Conservation (phyloP, 208 protist genomes). For the Herpetomonas samuelpessoai region DNA sequence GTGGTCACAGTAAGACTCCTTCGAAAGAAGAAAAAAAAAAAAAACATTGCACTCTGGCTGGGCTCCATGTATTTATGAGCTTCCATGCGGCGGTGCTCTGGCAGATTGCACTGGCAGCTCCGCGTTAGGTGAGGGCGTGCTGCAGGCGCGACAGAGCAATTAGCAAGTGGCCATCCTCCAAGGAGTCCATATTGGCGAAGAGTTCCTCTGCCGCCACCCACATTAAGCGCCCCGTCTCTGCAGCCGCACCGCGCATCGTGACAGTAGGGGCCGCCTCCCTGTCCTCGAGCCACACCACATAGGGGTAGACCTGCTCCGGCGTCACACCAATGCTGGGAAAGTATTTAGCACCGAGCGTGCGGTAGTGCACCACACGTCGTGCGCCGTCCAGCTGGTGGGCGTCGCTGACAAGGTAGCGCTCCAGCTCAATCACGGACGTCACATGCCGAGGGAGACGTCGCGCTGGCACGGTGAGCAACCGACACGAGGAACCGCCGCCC, state of each 20-base stretch:
- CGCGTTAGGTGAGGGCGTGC: constrained; percentile 1
- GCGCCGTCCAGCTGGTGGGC: not conserved
- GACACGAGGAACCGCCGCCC: not conserved
- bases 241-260: not conserved
- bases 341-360: not conserved
- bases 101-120: too few relatives aligned
- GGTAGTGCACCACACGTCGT: not conserved
- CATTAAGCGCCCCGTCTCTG: not conserved
- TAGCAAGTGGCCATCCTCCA: constrained; percentile 5
- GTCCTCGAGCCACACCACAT: not conserved
- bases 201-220: not conserved
- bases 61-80: too few relatives aligned
- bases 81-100: too few relatives aligned
- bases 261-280: not conserved
- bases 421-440: not conserved
- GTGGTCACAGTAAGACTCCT: too few relatives aligned
- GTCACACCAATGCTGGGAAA: not conserved
- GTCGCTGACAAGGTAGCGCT: not conserved
- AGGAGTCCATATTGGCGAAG: not conserved
- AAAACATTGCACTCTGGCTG: too few relatives aligned
- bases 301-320: constrained; percentile 2
- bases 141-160: constrained; percentile 1
- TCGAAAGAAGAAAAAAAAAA: too few relatives aligned
- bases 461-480: not conserved
- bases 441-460: not conserved